phyloP scores from a whole-genome alignment of 352 stramenopile species.

The Phytophthora pluvialis region DNA sequence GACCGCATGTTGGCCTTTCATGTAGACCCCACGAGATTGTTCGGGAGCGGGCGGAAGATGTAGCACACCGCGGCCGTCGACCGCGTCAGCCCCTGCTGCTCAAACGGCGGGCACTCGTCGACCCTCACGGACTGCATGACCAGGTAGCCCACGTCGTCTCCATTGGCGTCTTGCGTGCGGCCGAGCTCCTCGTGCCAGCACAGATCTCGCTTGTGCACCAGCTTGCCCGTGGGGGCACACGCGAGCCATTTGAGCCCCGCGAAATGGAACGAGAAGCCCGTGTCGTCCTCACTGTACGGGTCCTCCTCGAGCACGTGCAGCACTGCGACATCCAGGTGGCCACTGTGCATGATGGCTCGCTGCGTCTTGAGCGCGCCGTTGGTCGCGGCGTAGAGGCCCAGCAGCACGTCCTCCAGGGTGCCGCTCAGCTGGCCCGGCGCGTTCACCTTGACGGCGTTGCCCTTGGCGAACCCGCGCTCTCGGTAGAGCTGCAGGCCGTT shows the following conservation, averaged over 20 bases:
- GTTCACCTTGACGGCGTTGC: constrained; percentile 58
- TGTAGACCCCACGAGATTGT: constrained; percentile 68
- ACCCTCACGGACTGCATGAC: constrained; percentile 65
- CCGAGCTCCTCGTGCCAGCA: constrained; percentile 74
- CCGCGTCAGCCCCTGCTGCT: constrained; percentile 59
- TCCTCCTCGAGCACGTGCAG: constrained; percentile 64
- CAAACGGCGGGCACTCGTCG: constrained; percentile 62
- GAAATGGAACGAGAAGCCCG: constrained; percentile 60
- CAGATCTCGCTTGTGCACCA: constrained; percentile 70
- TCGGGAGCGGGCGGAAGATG: constrained; percentile 58
- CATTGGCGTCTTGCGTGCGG: constrained; percentile 50
- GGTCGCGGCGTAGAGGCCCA: constrained; percentile 57
- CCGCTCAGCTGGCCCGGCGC: constrained; percentile 53
- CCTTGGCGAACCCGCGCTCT: constrained; percentile 58
- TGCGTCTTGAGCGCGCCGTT: constrained; percentile 63
- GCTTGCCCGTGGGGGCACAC: constrained; percentile 47
- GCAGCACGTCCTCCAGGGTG: constrained; percentile 68
- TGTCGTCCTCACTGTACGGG: constrained; percentile 58
- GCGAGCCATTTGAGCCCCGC: constrained; percentile 70
- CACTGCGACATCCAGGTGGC: constrained; percentile 63
- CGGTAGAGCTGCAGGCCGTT: constrained; percentile 61
- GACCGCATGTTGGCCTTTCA: constrained; percentile 61
- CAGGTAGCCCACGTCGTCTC: constrained; percentile 64
- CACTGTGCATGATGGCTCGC: constrained; percentile 64
- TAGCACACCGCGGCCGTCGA: constrained; percentile 67